Evolutionary conservation across 352 stramenopile species (phyloP).

Genomic region (Pythium dissotocum): DNA sequence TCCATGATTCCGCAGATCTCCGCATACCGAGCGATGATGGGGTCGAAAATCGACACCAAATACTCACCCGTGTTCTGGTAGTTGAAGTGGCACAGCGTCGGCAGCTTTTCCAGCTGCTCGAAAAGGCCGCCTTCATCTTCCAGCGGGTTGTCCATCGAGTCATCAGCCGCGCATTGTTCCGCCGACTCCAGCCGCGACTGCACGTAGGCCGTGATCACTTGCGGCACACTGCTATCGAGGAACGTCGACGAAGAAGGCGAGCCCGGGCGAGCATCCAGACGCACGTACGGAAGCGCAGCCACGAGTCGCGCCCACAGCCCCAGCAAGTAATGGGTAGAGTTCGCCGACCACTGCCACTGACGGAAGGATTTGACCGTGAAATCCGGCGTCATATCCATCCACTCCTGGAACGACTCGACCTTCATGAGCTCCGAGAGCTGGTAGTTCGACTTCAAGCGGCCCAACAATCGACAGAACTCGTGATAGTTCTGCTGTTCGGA

Average conservation of each 20-base stretch:
- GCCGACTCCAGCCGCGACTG: constrained; percentile 95
- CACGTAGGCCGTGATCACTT: constrained; percentile 96
- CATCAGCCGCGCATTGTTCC: constrained; percentile 92
- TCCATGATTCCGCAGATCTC: constrained; percentile 85
- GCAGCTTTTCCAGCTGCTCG: constrained; percentile 97
- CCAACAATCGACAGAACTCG: constrained; percentile 98
- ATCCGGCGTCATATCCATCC: constrained; percentile 94
- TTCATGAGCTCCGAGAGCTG: constrained; percentile 98
- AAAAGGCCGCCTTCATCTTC: constrained; percentile 96
- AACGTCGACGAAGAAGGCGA: constrained; percentile 65
- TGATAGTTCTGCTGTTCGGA: constrained; percentile 99
- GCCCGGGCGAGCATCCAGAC: constrained; percentile 59
- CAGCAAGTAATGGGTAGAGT: constrained; percentile 97
- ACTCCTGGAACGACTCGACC: constrained; percentile 96
- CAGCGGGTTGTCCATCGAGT: constrained; percentile 94
- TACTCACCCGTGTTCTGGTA: constrained; percentile 94
- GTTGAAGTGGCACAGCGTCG: constrained; percentile 96
- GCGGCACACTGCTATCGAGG: constrained; percentile 69
- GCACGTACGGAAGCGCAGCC: constrained; percentile 95
- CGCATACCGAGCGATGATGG: constrained; percentile 93
- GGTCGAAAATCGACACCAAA: constrained; percentile 94
- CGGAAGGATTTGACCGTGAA: constrained; percentile 97
- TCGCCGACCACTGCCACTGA: constrained; percentile 95
- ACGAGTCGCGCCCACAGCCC: constrained; percentile 96
- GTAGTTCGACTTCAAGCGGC: constrained; percentile 98